Percentiles rank a stretch among this genome's conserved stretches.
Evolutionary conservation across 352 stramenopile genomes (phyloP).

Genomic region (Globisporangium ultimum): DNA sequence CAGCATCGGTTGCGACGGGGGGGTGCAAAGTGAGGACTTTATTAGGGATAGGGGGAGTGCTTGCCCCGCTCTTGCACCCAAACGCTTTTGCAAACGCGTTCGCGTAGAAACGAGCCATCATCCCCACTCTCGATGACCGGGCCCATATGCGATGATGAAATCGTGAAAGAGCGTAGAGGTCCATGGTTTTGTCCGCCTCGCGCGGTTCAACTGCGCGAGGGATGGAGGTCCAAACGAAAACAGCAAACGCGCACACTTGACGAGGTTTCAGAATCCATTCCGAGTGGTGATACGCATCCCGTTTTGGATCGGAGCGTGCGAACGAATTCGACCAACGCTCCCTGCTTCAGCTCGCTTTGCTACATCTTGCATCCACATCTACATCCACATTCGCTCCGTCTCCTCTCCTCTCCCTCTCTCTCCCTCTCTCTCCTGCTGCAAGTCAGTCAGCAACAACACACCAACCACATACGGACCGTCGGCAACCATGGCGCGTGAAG

Average conservation of each 20-base stretch:
- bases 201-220: not conserved
- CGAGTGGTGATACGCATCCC: slow-evolving; percentile 7
- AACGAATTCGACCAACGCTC: slow-evolving; percentile 4
- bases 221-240: not conserved
- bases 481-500: slow-evolving; percentile 10
- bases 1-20: no score
- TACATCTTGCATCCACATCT: not conserved
- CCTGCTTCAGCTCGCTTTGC: not conserved
- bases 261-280: slow-evolving; percentile 15
- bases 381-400: not conserved
- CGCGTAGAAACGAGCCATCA: no score
- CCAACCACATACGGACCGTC: not conserved
- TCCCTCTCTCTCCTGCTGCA: not conserved
- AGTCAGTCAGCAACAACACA: slow-evolving; percentile 2
- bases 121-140: not conserved
- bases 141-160: not conserved
- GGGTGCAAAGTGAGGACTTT: no score
- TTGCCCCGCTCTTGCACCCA: no score
- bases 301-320: not conserved
- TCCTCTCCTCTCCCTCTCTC: not conserved
- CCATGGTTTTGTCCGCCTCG: slow-evolving; percentile 1
- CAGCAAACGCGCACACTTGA: not conserved
- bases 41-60: no score
- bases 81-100: no score
- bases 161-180: slow-evolving; percentile 2